A percentile compares a stretch with the other conserved stretches of the same genome.
Evolutionary conservation across 345 rosid species (phyloP).

Genomic region (Psidium guajava): DNA sequence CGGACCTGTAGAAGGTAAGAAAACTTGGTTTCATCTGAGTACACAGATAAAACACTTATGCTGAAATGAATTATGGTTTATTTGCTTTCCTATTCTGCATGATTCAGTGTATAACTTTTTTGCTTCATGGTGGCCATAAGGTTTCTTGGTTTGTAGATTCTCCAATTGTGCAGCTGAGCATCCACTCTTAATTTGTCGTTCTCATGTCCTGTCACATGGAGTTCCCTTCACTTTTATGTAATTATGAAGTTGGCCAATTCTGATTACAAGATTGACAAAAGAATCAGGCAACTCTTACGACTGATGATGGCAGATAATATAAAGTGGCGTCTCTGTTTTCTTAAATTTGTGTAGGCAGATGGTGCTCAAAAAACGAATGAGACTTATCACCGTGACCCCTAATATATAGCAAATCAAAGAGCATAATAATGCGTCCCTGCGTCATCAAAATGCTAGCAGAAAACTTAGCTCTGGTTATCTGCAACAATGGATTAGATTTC

Average conservation of each 20-base stretch:
- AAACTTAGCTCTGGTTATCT: background rate
- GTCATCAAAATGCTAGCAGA: background rate
- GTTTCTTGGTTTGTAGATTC: background rate
- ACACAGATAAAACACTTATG: background rate
- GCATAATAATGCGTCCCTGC: background rate
- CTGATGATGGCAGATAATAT: background rate
- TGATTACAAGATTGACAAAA: background rate
- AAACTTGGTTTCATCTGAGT: background rate
- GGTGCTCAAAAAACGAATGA: background rate
- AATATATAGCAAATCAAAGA: background rate
- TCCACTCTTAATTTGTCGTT: background rate
- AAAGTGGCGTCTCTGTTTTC: background rate
- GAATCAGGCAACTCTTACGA: background rate
- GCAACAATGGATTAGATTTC: background rate
- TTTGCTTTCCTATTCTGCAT: background rate
- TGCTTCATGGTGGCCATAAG: background rate
- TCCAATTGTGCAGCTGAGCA: background rate
- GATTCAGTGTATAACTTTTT: background rate
- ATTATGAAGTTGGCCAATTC: background rate
- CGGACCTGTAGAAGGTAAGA: conserved; percentile 89
- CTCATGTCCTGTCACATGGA: background rate
- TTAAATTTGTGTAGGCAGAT: background rate
- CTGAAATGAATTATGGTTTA: background rate
- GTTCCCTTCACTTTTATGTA: background rate
- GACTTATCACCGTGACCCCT: background rate